phyloP scores from a whole-genome alignment of 495 filamentous ascomycete genomes.

The Aspergillus bridgeri region DNA sequence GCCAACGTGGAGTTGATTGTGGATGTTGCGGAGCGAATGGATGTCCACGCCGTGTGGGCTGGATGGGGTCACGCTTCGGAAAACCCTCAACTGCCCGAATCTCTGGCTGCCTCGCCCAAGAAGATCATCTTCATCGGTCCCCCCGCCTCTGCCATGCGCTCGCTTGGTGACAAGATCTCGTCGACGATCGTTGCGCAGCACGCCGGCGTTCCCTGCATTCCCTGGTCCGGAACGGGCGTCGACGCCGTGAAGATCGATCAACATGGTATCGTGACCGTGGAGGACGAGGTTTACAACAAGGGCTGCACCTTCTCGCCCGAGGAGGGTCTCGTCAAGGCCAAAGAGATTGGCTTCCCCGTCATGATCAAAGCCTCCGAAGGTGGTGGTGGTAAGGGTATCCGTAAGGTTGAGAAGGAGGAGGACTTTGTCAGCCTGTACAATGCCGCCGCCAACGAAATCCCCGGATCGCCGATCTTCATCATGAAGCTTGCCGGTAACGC shows the following conservation, averaged over 20 bases:
- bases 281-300: conserved; percentile 79
- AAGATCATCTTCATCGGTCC: conserved; percentile 99
- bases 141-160: conserved; percentile 97
- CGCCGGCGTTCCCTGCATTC: conserved; percentile 94
- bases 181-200: conserved; percentile 99
- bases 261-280: conserved; percentile 87
- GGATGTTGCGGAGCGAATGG: conserved; percentile 98
- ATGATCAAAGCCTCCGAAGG: conserved; percentile 99
- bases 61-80: conserved; percentile 99
- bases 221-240: conserved; percentile 95
- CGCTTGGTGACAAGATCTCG: conserved; percentile 98
- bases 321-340: conserved; percentile 84
- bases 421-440: conserved; percentile 84
- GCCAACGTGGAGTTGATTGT: conserved; percentile 99
- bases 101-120: conserved; percentile 88
- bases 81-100: conserved; percentile 96
- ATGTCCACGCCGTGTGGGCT: conserved; percentile 97
- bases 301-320: conserved; percentile 85
- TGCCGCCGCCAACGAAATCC: conserved; percentile 94
- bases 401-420: conserved; percentile 86
- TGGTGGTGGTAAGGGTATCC: conserved; percentile 98
- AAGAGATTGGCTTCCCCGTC: conserved; percentile 92
- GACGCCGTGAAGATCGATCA: conserved; percentile 73
- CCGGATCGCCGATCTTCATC: conserved; percentile 99
- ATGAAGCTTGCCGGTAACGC: conserved; percentile 99